These are phyloP conservation scores for Allium fistulosum DNA, from an alignment of 106 monocot genomes.

Conservation along the genomic window DNA sequence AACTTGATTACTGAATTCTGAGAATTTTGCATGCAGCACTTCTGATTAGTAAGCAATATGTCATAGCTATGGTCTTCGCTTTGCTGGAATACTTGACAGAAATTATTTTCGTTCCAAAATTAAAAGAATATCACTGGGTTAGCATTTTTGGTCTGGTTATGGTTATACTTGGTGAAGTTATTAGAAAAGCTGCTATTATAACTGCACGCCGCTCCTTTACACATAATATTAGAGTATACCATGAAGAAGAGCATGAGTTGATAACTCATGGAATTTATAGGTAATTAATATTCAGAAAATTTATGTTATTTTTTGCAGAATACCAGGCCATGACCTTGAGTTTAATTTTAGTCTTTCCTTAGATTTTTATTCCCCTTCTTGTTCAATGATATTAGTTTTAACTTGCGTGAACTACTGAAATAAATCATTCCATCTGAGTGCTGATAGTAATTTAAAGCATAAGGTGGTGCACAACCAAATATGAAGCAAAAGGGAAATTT, in stretches of 20 bases:
- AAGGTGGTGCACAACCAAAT: no score
- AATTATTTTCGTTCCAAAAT: conserved; percentile 45
- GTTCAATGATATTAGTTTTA: no score
- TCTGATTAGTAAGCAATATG: conserved; percentile 80
- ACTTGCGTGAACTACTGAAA: no score
- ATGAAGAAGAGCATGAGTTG: conserved; percentile 59
- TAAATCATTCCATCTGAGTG: no score
- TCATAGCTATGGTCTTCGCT: conserved; percentile 72
- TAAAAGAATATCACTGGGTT: conserved; percentile 61
- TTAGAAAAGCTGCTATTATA: conserved; percentile 71
- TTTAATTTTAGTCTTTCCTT: no score
- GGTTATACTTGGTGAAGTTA: conserved; percentile 62
- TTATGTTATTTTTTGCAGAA: no score
- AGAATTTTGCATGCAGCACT: conserved; percentile 53
- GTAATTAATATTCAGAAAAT: conserved; percentile 21
- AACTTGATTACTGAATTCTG: neutral
- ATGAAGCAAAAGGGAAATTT: no score
- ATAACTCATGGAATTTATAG: conserved; percentile 90
- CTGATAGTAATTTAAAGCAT: no score
- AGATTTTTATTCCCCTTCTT: no score
- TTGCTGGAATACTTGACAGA: conserved; percentile 73
- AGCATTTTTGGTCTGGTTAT: conserved; percentile 61
- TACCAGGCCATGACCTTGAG: no score
- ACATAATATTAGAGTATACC: conserved; percentile 64
- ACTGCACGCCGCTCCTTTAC: conserved; percentile 84